Conservation (phyloP, 495 filamentous ascomycete genomes). For the Penicillium daleae region DNA sequence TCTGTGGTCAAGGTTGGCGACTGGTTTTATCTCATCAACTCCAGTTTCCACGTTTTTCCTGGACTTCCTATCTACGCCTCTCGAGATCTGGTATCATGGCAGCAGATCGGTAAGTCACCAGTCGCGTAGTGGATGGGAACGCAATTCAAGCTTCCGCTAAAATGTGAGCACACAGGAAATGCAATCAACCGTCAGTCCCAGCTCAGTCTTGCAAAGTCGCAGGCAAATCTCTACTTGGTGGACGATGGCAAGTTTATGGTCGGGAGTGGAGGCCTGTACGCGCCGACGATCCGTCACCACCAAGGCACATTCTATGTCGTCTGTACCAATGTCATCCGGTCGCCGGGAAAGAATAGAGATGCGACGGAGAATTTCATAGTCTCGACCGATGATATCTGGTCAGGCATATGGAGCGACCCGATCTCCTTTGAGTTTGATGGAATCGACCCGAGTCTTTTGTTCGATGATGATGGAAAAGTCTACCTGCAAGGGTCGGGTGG, state of each 20-base stretch:
- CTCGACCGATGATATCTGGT: slow-evolving; percentile 1
- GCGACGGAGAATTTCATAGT: slow-evolving; percentile 1
- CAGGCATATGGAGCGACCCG: slow-evolving; percentile 22
- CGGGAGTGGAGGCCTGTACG: slow-evolving; percentile 29
- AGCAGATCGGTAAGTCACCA: not conserved
- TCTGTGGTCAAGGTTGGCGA: slow-evolving; percentile 27
- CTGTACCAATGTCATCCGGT: slow-evolving; percentile 34
- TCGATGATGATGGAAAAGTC: slow-evolving; percentile 30
- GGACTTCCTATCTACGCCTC: slow-evolving; percentile 44
- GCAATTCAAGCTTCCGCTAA: not conserved
- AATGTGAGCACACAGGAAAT: not conserved
- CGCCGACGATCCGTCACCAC: slow-evolving; percentile 30
- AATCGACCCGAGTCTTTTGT: slow-evolving; percentile 33
- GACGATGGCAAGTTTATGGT: slow-evolving; percentile 14
- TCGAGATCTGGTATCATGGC: slow-evolving; percentile 36
- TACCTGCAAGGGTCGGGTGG: slow-evolving; percentile 22
- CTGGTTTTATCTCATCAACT: slow-evolving; percentile 39
- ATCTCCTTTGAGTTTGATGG: slow-evolving; percentile 36
- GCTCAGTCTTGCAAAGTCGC: slow-evolving; percentile 1
- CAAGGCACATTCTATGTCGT: slow-evolving; percentile 46
- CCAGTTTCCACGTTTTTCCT: slow-evolving; percentile 43
- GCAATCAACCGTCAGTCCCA: not conserved
- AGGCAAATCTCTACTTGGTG: not conserved
- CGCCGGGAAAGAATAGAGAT: slow-evolving; percentile 2
- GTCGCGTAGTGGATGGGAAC: not conserved